Evolutionary conservation across 2,329 filamentous ascomycete genomes (phyloP).

Genomic region (Colletotrichum tanaceti): DNA sequence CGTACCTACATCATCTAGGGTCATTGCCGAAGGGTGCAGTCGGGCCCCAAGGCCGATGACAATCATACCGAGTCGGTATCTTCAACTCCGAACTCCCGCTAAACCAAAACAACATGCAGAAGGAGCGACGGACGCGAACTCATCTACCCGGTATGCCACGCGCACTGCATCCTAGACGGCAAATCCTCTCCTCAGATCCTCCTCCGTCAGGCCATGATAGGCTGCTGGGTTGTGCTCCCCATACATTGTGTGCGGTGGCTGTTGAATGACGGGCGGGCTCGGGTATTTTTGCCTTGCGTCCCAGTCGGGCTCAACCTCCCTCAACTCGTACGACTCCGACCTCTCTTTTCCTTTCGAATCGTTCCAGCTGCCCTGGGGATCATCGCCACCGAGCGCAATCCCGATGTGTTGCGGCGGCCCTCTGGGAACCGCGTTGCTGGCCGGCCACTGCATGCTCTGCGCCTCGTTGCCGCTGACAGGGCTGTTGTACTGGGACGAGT

Average conservation of each 20-base stretch:
- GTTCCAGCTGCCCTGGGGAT: constrained; percentile 47
- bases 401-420: constrained; percentile 52
- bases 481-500: constrained; percentile 64
- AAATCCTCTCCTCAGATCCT: constrained; percentile 34
- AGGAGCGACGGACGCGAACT: neutral
- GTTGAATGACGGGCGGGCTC: constrained; percentile 57
- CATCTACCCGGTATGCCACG: neutral
- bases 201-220: constrained; percentile 41
- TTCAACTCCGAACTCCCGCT: constrained; percentile 39
- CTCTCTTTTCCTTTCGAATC: constrained; percentile 57
- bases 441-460: constrained; percentile 53
- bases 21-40: neutral
- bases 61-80: constrained; percentile 3
- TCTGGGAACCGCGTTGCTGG: constrained; percentile 31
- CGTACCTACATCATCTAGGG: neutral
- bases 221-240: constrained; percentile 42
- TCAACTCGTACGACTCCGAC: constrained; percentile 61
- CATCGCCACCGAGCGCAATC: constrained; percentile 56
- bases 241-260: constrained; percentile 55
- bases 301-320: constrained; percentile 55
- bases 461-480: constrained; percentile 61
- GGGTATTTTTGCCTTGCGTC: constrained; percentile 42
- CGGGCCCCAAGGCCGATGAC: neutral
- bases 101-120: constrained; percentile 1
- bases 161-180: neutral